Base-by-base conservation (phyloP, 495 filamentous ascomycete genomes). In the Penicillium taxi region DNA sequence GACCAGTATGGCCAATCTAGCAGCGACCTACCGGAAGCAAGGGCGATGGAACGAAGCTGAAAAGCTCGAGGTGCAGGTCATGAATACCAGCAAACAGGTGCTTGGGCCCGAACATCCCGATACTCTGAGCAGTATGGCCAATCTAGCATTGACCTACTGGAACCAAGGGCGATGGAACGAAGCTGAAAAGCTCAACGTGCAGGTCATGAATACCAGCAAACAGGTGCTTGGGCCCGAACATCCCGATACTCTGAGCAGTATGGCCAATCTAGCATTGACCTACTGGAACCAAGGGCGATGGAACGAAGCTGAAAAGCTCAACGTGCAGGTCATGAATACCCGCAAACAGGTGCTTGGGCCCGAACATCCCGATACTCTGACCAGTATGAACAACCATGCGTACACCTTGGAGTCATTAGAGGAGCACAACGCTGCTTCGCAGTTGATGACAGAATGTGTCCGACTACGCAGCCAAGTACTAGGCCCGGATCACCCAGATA, bases 41-140 rank as follows among this genome's bases (percentile, higher is more conserved):
- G 37, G 37, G 0, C 37, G 20, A 1, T 39, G 18, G 37, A 16
- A 26, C 2, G 20, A 39, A 12, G 37, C 37, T 1, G 37, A 39
- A 28, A 18, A 39, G 33, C 35, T 63, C 6, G 8, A 2, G 2
- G 1, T 19, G 12, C 30, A 14, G 44, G 74, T 20, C 6, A 17
- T 32, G 29, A 16, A 32, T 12, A 32, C n/a, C 5, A 32, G 29
- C 13, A 32, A 32, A 16, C 5, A 4, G 8, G 14, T 13, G 15
- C 30, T 32, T 3, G 30, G 30, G 9, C 3, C 9, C 3, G 30
- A 32, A 11, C 30, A 32, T 19, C 30, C 30, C 15, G 30, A 32
- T 15, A 32, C 30, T 11, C 30, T 32, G 16, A 19, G 1, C 1
- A 32, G 5, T 17, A 32, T 32, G 30, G 26, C 1, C 7, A 46